Evolutionary conservation across 306 rosid genomes (phyloP).

Genomic region (Argentina anserina): DNA sequence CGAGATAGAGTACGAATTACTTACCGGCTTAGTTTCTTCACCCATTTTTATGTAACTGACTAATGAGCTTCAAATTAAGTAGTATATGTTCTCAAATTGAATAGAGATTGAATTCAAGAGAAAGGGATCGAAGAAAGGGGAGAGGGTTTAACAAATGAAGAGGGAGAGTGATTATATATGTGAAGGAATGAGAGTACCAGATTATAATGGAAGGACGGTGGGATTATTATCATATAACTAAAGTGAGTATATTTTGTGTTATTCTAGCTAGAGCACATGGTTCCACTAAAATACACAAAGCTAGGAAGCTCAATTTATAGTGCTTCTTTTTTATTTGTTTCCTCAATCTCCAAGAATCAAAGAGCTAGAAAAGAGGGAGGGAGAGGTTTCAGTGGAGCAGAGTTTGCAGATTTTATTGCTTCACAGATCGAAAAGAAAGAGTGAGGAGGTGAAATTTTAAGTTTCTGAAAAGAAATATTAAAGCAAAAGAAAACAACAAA

Average conservation of each 20-base stretch:
- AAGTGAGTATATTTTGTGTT: constrained; percentile 38
- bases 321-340: constrained; percentile 36
- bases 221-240: constrained; percentile 27
- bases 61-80: background rate
- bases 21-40: constrained; percentile 68
- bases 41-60: constrained; percentile 48
- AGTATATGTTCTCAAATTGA: constrained; percentile 8
- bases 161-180: constrained; percentile 32
- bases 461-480: constrained; percentile 5
- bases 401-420: constrained; percentile 57
- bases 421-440: background rate
- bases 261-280: constrained; percentile 64
- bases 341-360: constrained; percentile 35
- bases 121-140: background rate
- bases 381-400: constrained; percentile 42
- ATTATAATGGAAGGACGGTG: constrained; percentile 35
- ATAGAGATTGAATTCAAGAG: constrained; percentile 1
- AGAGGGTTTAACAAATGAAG: constrained; percentile 10
- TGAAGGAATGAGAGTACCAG: constrained; percentile 1
- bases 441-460: constrained; percentile 16
- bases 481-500: background rate
- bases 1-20: background rate
- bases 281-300: constrained; percentile 46
- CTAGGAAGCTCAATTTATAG: constrained; percentile 26
- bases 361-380: constrained; percentile 11